Percentiles rank a stretch among this genome's conserved stretches.
Conservation (phyloP, 495 filamentous ascomycete species). For the Platismatia glauca region DNA sequence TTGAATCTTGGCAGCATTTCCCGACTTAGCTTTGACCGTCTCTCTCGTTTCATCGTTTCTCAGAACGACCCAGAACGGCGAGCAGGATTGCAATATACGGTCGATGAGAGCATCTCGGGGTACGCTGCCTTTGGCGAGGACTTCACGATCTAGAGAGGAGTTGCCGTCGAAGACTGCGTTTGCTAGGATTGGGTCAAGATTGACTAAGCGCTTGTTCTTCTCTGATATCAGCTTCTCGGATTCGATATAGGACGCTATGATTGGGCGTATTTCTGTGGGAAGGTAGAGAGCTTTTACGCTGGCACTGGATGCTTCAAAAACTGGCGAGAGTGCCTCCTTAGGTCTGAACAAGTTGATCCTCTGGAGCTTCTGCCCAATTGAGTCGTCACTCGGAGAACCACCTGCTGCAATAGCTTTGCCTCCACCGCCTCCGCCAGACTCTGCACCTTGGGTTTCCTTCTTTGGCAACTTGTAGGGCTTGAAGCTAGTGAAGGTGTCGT, state of each 20-base stretch:
- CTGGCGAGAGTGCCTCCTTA: conserved; percentile 46
- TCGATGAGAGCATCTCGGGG: conserved; percentile 57
- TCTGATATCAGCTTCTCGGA: conserved; percentile 38
- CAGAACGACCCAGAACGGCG: conserved; percentile 50
- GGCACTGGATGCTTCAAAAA: conserved; percentile 42
- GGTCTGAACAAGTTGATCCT: conserved; percentile 47
- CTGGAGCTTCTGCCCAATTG: conserved; percentile 49
- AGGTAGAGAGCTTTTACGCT: conserved; percentile 31
- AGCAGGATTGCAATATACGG: conserved; percentile 44
- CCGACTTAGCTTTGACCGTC: conserved; percentile 54
- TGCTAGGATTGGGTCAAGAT: conserved; percentile 53
- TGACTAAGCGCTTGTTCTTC: conserved; percentile 57
- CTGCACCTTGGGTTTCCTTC: conserved; percentile 37
- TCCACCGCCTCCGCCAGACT: conserved; percentile 29
- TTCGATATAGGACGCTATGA: conserved; percentile 44
- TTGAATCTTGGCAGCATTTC: conserved; percentile 48
- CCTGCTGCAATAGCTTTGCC: conserved; percentile 36
- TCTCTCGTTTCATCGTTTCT: conserved; percentile 42
- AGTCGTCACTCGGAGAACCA: conserved; percentile 33
- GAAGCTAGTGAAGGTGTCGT: conserved; percentile 47
- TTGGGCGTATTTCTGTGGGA: conserved; percentile 43
- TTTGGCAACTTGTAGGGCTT: conserved; percentile 55
- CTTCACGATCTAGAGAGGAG: conserved; percentile 45
- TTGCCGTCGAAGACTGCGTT: conserved; percentile 48
- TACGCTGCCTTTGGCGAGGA: conserved; percentile 48